phyloP scores from a whole-genome alignment of 345 rosid genomes.

The Euphorbia tirucalli region DNA sequence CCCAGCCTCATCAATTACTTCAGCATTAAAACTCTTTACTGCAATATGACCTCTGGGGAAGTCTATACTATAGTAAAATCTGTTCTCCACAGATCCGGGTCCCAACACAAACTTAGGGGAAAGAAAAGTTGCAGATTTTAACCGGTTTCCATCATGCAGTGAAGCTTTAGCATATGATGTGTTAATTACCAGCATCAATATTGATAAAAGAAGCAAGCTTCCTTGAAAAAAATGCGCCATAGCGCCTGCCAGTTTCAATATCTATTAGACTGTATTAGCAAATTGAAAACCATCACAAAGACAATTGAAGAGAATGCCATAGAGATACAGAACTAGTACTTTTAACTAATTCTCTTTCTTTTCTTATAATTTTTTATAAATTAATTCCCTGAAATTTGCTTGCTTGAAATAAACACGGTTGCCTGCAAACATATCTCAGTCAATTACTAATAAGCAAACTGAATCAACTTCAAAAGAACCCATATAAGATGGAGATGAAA shows the following conservation, averaged over 20 bases:
- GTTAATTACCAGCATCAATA: not conserved
- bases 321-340: not conserved
- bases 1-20: constrained; percentile 67
- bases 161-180: constrained; percentile 13
- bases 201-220: constrained; percentile 1
- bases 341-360: not conserved
- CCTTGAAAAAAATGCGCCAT: not conserved
- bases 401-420: no score
- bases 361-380: not conserved
- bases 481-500: no score
- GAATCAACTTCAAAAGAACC: no score
- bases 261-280: not conserved
- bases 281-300: not conserved
- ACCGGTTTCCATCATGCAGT: constrained; percentile 25
- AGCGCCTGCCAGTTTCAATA: constrained; percentile 7
- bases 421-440: no score
- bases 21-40: constrained; percentile 57
- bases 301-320: not conserved
- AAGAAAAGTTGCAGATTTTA: constrained; percentile 48
- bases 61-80: constrained; percentile 44
- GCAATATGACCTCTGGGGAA: constrained; percentile 88
- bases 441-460: no score
- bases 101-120: constrained; percentile 63
- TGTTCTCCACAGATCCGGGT: constrained; percentile 73
- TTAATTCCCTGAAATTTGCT: no score